Evolutionary conservation across 139 green algal species (phyloP).

Genomic region (Chlorella ohadii): DNA sequence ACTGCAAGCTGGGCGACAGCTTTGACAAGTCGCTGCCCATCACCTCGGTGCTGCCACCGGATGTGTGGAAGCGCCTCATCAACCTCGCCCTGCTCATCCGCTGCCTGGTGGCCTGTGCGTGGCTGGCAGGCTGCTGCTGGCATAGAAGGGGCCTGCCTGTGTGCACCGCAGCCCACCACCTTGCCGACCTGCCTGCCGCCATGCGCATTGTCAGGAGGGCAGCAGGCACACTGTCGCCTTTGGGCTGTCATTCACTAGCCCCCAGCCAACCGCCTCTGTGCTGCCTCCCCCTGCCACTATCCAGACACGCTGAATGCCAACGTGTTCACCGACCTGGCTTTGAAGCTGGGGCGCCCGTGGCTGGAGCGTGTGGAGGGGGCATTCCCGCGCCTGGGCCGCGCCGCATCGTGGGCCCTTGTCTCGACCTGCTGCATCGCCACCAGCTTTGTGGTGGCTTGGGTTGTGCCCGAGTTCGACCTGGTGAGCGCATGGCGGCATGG

Average conservation of each 20-base stretch:
- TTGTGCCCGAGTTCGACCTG: slow-evolving; percentile 49
- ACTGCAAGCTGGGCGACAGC: slow-evolving; percentile 42
- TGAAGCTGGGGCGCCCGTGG: slow-evolving; percentile 35
- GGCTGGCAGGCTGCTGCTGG: neutral
- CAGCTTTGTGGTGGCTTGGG: slow-evolving; percentile 31
- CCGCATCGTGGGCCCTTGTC: slow-evolving; percentile 23
- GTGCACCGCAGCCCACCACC: neutral
- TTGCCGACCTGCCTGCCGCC: neutral
- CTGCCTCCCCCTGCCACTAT: no score
- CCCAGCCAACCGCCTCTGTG: no score
- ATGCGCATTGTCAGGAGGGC: no score
- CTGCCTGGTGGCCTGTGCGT: slow-evolving; percentile 55
- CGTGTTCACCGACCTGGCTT: slow-evolving; percentile 32
- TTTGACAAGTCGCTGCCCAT: slow-evolving; percentile 54
- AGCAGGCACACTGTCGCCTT: no score
- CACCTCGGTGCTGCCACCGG: slow-evolving; percentile 43
- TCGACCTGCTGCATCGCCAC: neutral
- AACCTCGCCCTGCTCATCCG: slow-evolving; percentile 54
- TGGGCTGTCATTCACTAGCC: no score
- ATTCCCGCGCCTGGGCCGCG: neutral
- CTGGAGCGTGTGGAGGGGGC: neutral
- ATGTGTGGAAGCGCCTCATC: slow-evolving; percentile 44
- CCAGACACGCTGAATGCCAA: slow-evolving; percentile 5
- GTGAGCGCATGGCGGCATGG: neutral
- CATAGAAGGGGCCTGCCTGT: no score